Evolutionary conservation across 148 eudicot species (phyloP).

Genomic region (Simmondsia chinensis): DNA sequence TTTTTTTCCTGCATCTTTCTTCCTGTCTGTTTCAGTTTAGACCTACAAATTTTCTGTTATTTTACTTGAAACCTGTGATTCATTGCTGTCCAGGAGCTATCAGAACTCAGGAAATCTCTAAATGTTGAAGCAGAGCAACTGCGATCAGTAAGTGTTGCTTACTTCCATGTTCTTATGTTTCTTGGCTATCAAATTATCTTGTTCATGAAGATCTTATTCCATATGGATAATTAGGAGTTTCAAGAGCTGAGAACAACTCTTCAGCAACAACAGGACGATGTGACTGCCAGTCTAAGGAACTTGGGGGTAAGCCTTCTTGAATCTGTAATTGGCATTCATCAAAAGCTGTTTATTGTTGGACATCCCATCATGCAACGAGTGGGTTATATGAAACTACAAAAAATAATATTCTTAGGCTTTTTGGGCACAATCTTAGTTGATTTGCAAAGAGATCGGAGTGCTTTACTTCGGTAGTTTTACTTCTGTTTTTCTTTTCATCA

Average conservation of each 20-base stretch:
- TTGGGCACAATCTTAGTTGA: slow-evolving; percentile 4
- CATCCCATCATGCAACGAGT: no score
- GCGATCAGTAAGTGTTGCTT: slow-evolving; percentile 48
- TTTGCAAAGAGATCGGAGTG: no score
- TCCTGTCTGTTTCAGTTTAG: no score
- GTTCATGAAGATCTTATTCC: neutral
- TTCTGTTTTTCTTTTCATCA: slow-evolving; percentile 1
- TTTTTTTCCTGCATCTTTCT: no score
- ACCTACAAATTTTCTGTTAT: no score
- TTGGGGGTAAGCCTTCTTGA: slow-evolving; percentile 49
- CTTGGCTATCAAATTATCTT: neutral
- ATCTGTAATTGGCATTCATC: neutral
- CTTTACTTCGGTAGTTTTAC: neutral
- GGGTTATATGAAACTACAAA: neutral
- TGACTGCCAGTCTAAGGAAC: slow-evolving; percentile 60
- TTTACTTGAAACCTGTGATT: no score
- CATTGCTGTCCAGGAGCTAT: no score
- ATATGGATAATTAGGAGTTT: slow-evolving; percentile 51
- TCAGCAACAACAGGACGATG: slow-evolving; percentile 94
- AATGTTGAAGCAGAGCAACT: slow-evolving; percentile 85
- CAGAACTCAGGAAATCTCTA: slow-evolving; percentile 74
- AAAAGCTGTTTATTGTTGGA: neutral
- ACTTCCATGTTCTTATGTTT: neutral
- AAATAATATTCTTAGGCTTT: neutral
- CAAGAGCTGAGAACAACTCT: slow-evolving; percentile 77